Evolutionary conservation across 345 rosid species (phyloP).

Genomic region (Gossypium sturtianum): DNA sequence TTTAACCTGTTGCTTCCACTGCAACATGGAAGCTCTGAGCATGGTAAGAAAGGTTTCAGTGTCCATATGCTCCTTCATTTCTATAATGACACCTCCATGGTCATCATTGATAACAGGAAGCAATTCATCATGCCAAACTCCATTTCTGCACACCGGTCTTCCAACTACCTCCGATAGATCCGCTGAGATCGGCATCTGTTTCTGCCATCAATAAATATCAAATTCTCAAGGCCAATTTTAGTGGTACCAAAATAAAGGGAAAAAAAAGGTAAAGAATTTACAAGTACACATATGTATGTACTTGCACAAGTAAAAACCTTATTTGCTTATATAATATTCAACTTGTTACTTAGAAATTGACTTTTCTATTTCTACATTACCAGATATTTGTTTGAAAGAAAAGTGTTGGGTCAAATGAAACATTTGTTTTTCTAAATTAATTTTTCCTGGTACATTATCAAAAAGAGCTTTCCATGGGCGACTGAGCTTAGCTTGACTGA

Average conservation of each 20-base stretch:
- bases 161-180: neutral
- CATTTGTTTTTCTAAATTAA: too few species aligned
- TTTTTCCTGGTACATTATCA: too few species aligned
- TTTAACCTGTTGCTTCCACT: slow-evolving; percentile 51
- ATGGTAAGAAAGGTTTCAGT: slow-evolving; percentile 30
- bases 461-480: too few species aligned
- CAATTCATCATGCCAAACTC: slow-evolving; percentile 20
- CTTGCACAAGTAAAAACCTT: neutral
- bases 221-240: neutral
- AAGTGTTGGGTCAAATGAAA: neutral
- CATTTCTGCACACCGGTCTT: slow-evolving; percentile 23
- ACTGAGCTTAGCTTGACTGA: too few species aligned
- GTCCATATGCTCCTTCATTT: slow-evolving; percentile 46
- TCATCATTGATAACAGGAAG: slow-evolving; percentile 45
- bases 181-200: slow-evolving; percentile 17
- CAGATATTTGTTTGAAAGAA: neutral
- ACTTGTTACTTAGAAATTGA: neutral
- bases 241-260: neutral
- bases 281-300: neutral
- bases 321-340: neutral
- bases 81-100: slow-evolving; percentile 54
- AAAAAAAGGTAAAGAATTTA: neutral
- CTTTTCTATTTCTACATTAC: neutral
- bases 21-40: slow-evolving; percentile 38
- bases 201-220: neutral